Conservation (phyloP, 345 rosid genomes). For the thale cress (Arabidopsis thaliana) region TAIR10.1 NC_003070.9:8395001-8395500, state of each 20-base stretch:
- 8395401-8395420: slow-evolving; percentile 23
- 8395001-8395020: no score
- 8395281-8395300: neutral
- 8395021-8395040: no score
- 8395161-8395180: neutral
- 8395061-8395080: no score
- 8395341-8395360: no score
- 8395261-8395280: neutral
- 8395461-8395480: slow-evolving; percentile 9
- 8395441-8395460: neutral
- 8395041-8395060: no score
- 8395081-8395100: no score
- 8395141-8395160: no score
- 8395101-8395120: no score
- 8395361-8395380: no score
- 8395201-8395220: neutral
- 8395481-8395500: slow-evolving; percentile 17
- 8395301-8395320: neutral
- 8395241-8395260: neutral
- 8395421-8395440: neutral
- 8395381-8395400: neutral
- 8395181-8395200: neutral
- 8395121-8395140: no score
- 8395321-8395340: no score
- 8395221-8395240: neutral